phyloP scores from a whole-genome alignment of 1,284 basidiomycete species.

The Boletellus deceptivus region DNA sequence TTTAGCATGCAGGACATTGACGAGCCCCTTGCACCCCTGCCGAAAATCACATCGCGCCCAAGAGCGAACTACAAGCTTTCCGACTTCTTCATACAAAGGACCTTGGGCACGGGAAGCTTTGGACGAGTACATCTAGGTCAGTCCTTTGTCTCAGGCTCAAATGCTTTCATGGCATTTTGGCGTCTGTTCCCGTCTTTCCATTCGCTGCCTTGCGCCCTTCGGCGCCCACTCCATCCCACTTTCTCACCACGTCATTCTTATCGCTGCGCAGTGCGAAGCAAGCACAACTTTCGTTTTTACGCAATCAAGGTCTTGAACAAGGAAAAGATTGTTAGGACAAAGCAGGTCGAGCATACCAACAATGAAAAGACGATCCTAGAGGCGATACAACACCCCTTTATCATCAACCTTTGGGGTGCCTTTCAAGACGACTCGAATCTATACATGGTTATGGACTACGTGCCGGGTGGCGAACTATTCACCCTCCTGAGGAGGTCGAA shows the following conservation, averaged over 20 bases:
- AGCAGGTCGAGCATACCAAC: conserved; percentile 98
- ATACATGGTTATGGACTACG: conserved; percentile 99
- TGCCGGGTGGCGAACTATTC: conserved; percentile 96
- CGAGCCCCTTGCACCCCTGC: conserved; percentile 26
- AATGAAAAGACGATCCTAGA: conserved; percentile 92
- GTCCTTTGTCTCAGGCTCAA: conserved; percentile 23
- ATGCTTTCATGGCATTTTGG: not conserved
- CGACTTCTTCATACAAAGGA: conserved; percentile 76
- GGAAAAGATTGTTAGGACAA: conserved; percentile 92
- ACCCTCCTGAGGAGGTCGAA: conserved; percentile 86
- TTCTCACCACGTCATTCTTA: not conserved
- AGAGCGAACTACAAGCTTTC: conserved; percentile 65
- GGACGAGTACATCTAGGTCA: conserved; percentile 90
- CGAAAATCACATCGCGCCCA: conserved; percentile 37
- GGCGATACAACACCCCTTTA: conserved; percentile 91
- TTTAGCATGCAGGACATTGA: conserved; percentile 45
- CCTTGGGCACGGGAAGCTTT: conserved; percentile 92
- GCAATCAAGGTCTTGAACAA: conserved; percentile 94
- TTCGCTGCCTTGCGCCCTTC: not conserved
- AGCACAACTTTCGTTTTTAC: conserved; percentile 91
- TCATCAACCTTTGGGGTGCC: conserved; percentile 97
- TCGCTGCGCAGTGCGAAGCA: conserved; percentile 66
- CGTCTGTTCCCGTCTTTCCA: not conserved
- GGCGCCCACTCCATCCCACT: not conserved
- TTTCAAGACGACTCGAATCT: conserved; percentile 93